Evolutionary conservation across 176 grass and related monocot species (phyloP).

Genomic region (Saccharum officinarum): DNA sequence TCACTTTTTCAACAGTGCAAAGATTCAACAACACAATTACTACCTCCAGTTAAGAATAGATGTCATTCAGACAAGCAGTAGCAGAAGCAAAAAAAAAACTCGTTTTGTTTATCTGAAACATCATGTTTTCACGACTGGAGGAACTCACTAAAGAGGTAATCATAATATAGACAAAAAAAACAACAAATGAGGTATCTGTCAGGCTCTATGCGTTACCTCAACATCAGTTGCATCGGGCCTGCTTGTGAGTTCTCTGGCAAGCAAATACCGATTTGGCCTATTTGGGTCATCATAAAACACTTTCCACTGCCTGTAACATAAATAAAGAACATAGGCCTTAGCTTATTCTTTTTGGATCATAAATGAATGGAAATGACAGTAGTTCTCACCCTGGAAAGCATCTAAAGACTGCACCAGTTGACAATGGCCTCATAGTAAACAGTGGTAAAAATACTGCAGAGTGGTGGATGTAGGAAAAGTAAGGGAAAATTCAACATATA

Average conservation of each 20-base stretch:
- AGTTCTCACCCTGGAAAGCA: slow-evolving; percentile 76
- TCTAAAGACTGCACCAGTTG: slow-evolving; percentile 89
- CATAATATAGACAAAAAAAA: not conserved
- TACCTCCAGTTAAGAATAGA: not conserved
- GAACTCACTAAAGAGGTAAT: not conserved
- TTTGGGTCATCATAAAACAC: slow-evolving; percentile 86
- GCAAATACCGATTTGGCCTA: slow-evolving; percentile 82
- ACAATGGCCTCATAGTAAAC: slow-evolving; percentile 95
- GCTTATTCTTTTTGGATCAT: not conserved
- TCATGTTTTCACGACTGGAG: not conserved
- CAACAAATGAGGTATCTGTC: not conserved
- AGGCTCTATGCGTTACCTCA: slow-evolving; percentile 53
- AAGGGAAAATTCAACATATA: not conserved
- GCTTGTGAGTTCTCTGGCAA: slow-evolving; percentile 55
- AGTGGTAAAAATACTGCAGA: slow-evolving; percentile 83
- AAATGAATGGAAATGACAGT: not conserved
- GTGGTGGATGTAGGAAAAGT: slow-evolving; percentile 11
- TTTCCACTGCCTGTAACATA: slow-evolving; percentile 75
- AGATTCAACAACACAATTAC: slow-evolving; percentile 21
- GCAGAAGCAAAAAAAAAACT: not conserved
- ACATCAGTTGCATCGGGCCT: slow-evolving; percentile 80
- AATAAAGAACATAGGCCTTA: not conserved
- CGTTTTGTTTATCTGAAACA: not conserved
- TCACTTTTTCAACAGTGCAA: not conserved
- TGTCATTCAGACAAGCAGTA: not conserved